These are phyloP conservation scores for Ogataea parapolymorpha DNA, from an alignment of 805 yeast species.

Conservation along the genomic window DNA sequence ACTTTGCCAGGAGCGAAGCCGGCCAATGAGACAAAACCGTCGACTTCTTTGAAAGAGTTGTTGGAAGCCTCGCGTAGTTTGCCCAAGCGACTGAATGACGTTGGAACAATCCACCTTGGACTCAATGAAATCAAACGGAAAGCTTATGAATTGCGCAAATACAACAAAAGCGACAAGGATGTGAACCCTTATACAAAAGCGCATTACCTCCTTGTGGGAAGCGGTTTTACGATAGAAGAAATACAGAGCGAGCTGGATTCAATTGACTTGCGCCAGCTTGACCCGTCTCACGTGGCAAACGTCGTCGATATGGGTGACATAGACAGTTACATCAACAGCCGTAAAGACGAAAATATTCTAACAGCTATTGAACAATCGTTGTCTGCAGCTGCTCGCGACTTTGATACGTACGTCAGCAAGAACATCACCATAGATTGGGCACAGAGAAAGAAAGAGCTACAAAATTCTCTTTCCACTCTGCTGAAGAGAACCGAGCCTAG, in stretches of 20 bases:
- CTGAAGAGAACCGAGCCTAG: slow-evolving; percentile 30
- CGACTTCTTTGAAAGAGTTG: slow-evolving; percentile 57
- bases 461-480: slow-evolving; percentile 65
- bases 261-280: slow-evolving; percentile 30
- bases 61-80: slow-evolving; percentile 73
- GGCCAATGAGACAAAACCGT: slow-evolving; percentile 11
- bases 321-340: slow-evolving; percentile 60
- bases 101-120: slow-evolving; percentile 80
- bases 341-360: slow-evolving; percentile 79
- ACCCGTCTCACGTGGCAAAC: slow-evolving; percentile 7
- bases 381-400: slow-evolving; percentile 71
- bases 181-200: slow-evolving; percentile 57
- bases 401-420: slow-evolving; percentile 70
- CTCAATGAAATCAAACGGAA: slow-evolving; percentile 72
- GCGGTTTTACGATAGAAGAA: slow-evolving; percentile 85
- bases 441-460: slow-evolving; percentile 67
- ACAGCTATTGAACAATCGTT: slow-evolving; percentile 81
- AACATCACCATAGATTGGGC: slow-evolving; percentile 84
- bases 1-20: slow-evolving; percentile 3
- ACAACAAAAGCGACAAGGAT: slow-evolving; percentile 34
- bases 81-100: slow-evolving; percentile 60
- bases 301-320: slow-evolving; percentile 38
- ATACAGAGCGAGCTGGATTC: slow-evolving; percentile 59
- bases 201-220: slow-evolving; percentile 85
- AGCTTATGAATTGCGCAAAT: slow-evolving; percentile 54